Evolutionary conservation across 768 basidiomycete species (phyloP), one percentile per base, ranked within the genome.

Genomic region (Sarcodon aspratus): DNA sequence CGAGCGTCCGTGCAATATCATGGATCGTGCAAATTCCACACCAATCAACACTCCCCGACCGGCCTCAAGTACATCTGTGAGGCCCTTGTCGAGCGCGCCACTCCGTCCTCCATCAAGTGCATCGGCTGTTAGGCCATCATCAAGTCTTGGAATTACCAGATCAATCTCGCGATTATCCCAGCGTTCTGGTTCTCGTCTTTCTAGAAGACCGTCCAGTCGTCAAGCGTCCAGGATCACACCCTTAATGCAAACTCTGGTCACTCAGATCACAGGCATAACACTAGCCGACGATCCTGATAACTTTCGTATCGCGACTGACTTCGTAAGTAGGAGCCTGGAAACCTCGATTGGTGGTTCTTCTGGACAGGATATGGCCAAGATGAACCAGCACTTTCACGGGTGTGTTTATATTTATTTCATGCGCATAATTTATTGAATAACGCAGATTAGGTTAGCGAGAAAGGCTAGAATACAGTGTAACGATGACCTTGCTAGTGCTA

Each of bases 381-480:
- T 84, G 40, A 75, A 81, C 51, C 72, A 69, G 45, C 75, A 75
- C 4, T 57, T 76, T 27, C 57, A 57, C 61, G 77, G 84, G 85
- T 85, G 62, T 46, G 73, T 55, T 59, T 7, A 54, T 36, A 38
- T 42, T 37, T 53, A 46, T 38, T 37, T 51, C 49, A 21, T 42
- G 2, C 36, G 3, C 18, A 21, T 31, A 34, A 1, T 15, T 10
- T n/a, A 10, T 32, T 18, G 27, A 61, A 59, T 46, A 47, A 50
- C 44, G 18, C 47, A 18, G 52, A 27, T 5, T 50, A 85, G 85
- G 12, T 75, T 71, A 59, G 67, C 72, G 15, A 66, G 82, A 58
- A 89, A 89, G 61, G 83, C 84, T 11, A 76, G 76, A 36, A 73
- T 91, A 48, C 78, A 81, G 52, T 78, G 78, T 10, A 69, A 74